Conservation (phyloP, 768 basidiomycete species). For the Pisolithus albus region DNA sequence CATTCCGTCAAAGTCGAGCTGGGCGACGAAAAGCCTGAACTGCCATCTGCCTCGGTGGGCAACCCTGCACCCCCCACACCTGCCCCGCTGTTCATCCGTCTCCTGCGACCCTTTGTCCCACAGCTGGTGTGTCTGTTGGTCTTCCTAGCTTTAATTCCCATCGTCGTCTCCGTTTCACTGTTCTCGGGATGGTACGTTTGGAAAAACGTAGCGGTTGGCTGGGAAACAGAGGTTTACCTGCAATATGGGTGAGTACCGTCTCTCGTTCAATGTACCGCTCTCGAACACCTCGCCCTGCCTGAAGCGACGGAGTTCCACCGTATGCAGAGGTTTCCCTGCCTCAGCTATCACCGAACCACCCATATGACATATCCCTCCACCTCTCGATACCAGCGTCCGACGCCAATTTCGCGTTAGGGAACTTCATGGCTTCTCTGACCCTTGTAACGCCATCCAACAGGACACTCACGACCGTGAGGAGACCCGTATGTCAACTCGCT, state of each 20-base stretch:
- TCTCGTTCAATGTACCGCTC: background rate
- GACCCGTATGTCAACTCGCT: conserved; percentile 46
- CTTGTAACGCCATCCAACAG: conserved; percentile 55
- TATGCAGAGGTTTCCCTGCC: conserved; percentile 54
- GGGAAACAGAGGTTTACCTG: conserved; percentile 62
- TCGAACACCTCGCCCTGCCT: conserved; percentile 6
- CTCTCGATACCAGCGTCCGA: conserved; percentile 59
- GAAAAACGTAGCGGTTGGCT: conserved; percentile 61
- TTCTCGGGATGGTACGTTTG: conserved; percentile 71
- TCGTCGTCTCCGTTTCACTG: conserved; percentile 52
- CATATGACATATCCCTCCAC: conserved; percentile 69
- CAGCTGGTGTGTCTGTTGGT: conserved; percentile 61
- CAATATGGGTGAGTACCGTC: conserved; percentile 68
- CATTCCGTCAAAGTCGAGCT: conserved; percentile 2
- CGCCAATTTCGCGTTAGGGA: conserved; percentile 68
- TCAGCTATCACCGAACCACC: conserved; percentile 49
- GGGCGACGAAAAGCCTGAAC: conserved; percentile 4
- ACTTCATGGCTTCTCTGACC: conserved; percentile 73
- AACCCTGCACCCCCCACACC: conserved; percentile 13
- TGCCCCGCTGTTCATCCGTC: conserved; percentile 22
- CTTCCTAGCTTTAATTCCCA: conserved; percentile 54
- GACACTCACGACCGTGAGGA: conserved; percentile 53
- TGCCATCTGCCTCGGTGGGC: conserved; percentile 2
- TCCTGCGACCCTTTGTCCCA: conserved; percentile 49
- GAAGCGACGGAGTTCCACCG: conserved; percentile 57